Evolutionary conservation across 768 basidiomycete genomes (phyloP).

Genomic region (Serpula lacrymans): DNA sequence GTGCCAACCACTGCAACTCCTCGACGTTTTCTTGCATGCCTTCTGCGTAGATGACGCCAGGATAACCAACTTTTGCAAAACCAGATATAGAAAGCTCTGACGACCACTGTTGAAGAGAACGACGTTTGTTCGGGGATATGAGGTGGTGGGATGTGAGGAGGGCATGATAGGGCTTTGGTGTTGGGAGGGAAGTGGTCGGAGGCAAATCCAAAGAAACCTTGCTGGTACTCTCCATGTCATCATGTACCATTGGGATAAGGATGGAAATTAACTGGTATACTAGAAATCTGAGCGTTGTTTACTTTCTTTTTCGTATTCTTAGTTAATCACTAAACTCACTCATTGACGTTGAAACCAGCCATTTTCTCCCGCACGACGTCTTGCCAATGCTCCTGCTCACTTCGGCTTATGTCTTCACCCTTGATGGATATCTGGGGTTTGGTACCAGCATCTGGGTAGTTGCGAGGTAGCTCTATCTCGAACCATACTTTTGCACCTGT

Average conservation of each 20-base stretch:
- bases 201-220: background rate
- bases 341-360: conserved; percentile 29
- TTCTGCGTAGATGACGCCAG: conserved; percentile 72
- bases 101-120: conserved; percentile 54
- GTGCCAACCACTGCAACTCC: conserved; percentile 78
- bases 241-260: conserved; percentile 55
- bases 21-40: conserved; percentile 50
- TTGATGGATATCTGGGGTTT: conserved; percentile 35
- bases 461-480: conserved; percentile 27
- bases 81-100: conserved; percentile 52
- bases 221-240: conserved; percentile 15
- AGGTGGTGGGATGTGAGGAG: conserved; percentile 75
- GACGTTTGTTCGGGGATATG: conserved; percentile 59
- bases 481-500: conserved; percentile 32
- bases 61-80: conserved; percentile 74
- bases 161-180: conserved; percentile 42
- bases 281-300: conserved; percentile 44
- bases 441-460: conserved; percentile 10
- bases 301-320: background rate
- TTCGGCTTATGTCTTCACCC: conserved; percentile 43
- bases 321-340: conserved; percentile 18
- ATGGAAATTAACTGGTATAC: conserved; percentile 56
- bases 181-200: background rate
- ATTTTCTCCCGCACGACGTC: conserved; percentile 34
- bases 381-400: conserved; percentile 50